phyloP scores from a whole-genome alignment of 495 filamentous ascomycete species.

The Neurospora discreta region DNA sequence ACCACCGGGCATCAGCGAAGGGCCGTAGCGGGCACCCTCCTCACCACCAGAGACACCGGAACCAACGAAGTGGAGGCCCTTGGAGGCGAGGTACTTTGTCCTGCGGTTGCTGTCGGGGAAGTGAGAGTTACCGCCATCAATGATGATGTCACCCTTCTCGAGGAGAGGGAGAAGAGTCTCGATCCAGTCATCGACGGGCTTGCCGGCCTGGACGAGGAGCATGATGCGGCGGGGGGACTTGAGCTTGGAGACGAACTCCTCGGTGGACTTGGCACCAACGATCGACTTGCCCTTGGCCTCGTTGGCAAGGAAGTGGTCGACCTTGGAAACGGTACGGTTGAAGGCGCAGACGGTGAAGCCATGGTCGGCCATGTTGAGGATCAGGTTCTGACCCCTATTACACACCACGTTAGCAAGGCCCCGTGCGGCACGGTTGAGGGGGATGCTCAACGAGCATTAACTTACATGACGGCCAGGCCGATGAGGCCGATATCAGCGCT shows the following conservation, averaged over 20 bases:
- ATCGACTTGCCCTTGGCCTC: conserved; percentile 93
- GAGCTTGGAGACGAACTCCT: conserved; percentile 91
- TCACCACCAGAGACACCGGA: conserved; percentile 97
- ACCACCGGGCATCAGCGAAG: conserved; percentile 96
- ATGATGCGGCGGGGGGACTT: conserved; percentile 94
- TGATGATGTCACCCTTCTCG: conserved; percentile 94
- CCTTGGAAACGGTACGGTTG: conserved; percentile 97
- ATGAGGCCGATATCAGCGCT: conserved; percentile 95
- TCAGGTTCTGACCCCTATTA: conserved; percentile 73
- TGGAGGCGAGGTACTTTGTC: conserved; percentile 66
- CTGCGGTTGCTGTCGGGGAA: conserved; percentile 98
- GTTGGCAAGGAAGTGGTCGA: conserved; percentile 87
- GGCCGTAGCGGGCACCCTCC: conserved; percentile 95
- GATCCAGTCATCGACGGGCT: conserved; percentile 97
- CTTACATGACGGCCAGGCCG: conserved; percentile 95
- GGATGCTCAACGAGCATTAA: conserved; percentile 9
- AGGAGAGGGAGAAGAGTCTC: conserved; percentile 83
- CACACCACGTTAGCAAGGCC: conserved; percentile 2
- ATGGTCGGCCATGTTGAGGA: conserved; percentile 94
- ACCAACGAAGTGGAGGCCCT: conserved; percentile 94
- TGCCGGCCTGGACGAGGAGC: conserved; percentile 96
- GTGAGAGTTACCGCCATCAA: conserved; percentile 98
- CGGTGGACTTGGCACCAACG: conserved; percentile 81
- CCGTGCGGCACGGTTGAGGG: conserved; percentile 1
- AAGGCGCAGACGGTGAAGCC: conserved; percentile 92